These are phyloP conservation scores for Microbotryum lychnidis-dioicae DNA, from an alignment of 1,284 basidiomycete species.

Conservation along the genomic window DNA sequence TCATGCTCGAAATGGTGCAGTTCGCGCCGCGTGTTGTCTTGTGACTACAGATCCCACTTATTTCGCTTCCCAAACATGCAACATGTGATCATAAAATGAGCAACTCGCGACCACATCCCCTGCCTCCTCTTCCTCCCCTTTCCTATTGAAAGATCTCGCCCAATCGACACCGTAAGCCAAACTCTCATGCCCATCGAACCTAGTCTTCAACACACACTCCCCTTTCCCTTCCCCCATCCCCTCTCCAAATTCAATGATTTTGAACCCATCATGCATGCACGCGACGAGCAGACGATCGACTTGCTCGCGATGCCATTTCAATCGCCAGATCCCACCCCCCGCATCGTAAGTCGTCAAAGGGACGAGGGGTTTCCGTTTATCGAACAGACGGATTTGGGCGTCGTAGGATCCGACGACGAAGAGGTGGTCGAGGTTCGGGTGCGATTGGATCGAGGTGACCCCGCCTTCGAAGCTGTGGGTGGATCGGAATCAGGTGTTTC, in stretches of 20 bases:
- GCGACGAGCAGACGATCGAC: constrained; percentile 69
- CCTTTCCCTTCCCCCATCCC: constrained; percentile 24
- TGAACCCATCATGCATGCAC: constrained; percentile 97
- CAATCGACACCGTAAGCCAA: constrained; percentile 95
- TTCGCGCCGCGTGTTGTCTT: too few species aligned
- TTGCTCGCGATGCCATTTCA: constrained; percentile 82
- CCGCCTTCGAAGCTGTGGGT: constrained; percentile 73
- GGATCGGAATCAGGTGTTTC: too few species aligned
- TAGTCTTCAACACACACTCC: constrained; percentile 45
- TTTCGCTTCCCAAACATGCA: constrained; percentile 61
- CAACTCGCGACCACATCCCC: constrained; percentile 69
- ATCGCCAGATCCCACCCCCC: constrained; percentile 89
- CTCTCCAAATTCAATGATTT: constrained; percentile 54
- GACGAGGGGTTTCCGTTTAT: constrained; percentile 58
- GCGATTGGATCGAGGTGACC: constrained; percentile 80
- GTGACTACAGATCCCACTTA: too few species aligned
- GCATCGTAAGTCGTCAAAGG: constrained; percentile 60
- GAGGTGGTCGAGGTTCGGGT: constrained; percentile 68
- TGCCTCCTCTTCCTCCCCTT: constrained; percentile 34
- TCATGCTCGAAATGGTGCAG: too few species aligned
- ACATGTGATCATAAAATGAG: constrained; percentile 87
- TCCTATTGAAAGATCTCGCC: constrained; percentile 39
- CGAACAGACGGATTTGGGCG: constrained; percentile 70
- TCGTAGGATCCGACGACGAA: constrained; percentile 95
- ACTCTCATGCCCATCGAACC: constrained; percentile 70